Conservation (phyloP, 768 basidiomycete species). For the Galerina sulciceps region DNA sequence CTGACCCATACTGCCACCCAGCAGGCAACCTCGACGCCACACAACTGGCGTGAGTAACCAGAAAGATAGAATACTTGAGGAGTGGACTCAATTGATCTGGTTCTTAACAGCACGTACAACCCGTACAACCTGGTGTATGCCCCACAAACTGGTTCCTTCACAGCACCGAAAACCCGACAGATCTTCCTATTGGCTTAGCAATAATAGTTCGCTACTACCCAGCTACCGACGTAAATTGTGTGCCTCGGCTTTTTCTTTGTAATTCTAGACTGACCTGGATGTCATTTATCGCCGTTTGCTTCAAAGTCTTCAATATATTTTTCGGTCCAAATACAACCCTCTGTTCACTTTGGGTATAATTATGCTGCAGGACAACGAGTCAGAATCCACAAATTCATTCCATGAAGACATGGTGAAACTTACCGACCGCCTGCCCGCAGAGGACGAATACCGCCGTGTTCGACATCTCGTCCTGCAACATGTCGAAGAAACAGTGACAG, state of each 20-base stretch:
- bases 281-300: conserved; percentile 5
- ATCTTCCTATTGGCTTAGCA: neutral
- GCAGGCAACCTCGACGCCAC: too few relatives aligned
- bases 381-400: conserved; percentile 39
- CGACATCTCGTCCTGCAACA: conserved; percentile 61
- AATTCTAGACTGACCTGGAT: conserved; percentile 17
- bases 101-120: too few relatives aligned
- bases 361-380: conserved; percentile 31
- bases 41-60: too few relatives aligned
- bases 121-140: too few relatives aligned
- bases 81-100: too few relatives aligned
- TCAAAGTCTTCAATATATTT: conserved; percentile 1
- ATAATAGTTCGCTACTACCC: neutral
- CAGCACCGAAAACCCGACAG: neutral
- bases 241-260: conserved; percentile 5
- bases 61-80: too few relatives aligned
- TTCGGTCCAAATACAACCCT: conserved; percentile 4
- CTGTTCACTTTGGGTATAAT: conserved; percentile 6
- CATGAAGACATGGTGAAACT: conserved; percentile 65
- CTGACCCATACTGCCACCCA: too few relatives aligned
- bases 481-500: conserved; percentile 44
- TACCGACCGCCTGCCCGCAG: conserved; percentile 60
- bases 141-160: neutral
- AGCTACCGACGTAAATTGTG: conserved; percentile 4
- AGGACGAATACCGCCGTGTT: conserved; percentile 62